Conservation (phyloP, 2,329 filamentous ascomycete species). For the Pseudogymnoascus sp. region DNA sequence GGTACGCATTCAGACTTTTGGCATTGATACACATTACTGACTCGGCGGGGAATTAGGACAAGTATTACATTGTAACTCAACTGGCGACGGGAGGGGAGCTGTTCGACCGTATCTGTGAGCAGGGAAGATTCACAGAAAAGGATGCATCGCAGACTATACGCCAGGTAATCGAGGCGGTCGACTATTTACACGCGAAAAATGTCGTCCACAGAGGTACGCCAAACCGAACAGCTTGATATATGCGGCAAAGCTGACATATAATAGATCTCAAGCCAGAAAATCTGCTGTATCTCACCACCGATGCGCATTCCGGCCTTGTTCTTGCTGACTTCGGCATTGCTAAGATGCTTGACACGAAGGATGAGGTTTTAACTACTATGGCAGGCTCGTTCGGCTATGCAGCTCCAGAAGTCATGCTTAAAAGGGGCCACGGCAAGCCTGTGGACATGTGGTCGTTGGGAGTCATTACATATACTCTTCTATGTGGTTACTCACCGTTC, state of each 20-base stretch:
- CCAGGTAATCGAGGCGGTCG: slow-evolving; percentile 85
- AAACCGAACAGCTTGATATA: neutral
- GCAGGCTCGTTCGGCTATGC: slow-evolving; percentile 97
- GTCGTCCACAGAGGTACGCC: slow-evolving; percentile 82
- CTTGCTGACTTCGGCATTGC: slow-evolving; percentile 97
- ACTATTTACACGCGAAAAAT: slow-evolving; percentile 90
- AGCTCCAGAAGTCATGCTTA: slow-evolving; percentile 96
- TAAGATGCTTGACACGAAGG: slow-evolving; percentile 88
- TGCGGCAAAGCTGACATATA: neutral
- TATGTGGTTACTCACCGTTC: slow-evolving; percentile 98
- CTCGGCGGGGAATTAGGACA: slow-evolving; percentile 57
- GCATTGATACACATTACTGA: neutral
- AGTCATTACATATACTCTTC: slow-evolving; percentile 95
- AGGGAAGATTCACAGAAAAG: slow-evolving; percentile 97
- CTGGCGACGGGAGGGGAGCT: slow-evolving; percentile 92
- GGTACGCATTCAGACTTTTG: slow-evolving; percentile 42
- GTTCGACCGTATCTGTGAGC: slow-evolving; percentile 96
- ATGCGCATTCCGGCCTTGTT: slow-evolving; percentile 73
- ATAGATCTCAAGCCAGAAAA: slow-evolving; percentile 97
- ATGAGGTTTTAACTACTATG: slow-evolving; percentile 95
- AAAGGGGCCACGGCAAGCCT: slow-evolving; percentile 93
- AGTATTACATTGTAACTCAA: slow-evolving; percentile 98
- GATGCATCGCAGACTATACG: slow-evolving; percentile 86
- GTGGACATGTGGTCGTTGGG: slow-evolving; percentile 99
- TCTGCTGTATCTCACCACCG: slow-evolving; percentile 80